These are phyloP conservation scores for Acanthamoeba divionensis DNA, from an alignment of 208 protist genomes.

Conservation along the genomic window DNA sequence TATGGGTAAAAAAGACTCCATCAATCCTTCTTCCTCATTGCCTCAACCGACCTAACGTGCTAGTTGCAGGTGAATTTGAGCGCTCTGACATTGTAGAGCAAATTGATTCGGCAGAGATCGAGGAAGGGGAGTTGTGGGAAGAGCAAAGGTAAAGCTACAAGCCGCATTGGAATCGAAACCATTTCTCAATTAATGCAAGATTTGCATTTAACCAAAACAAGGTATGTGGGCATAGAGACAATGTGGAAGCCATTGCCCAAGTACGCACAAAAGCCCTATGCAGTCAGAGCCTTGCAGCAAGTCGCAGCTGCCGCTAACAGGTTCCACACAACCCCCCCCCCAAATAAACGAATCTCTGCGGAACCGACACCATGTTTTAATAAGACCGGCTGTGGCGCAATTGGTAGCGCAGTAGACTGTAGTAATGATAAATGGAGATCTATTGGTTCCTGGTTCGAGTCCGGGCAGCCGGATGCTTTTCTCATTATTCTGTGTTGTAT, in stretches of 20 bases:
- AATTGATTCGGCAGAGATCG: constrained; percentile 8
- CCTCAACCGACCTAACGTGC: too few relatives aligned
- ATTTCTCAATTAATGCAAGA: too few relatives aligned
- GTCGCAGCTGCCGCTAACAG: neutral
- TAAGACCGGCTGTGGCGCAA: neutral
- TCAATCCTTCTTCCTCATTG: too few relatives aligned
- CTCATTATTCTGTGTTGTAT: neutral
- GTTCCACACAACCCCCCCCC: too few relatives aligned
- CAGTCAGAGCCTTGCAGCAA: constrained; percentile 4
- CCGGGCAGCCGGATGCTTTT: too few relatives aligned
- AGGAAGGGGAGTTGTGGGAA: constrained; percentile 10
- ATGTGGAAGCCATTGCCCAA: constrained; percentile 39
- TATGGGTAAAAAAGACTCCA: neutral
- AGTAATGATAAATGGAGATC: too few relatives aligned
- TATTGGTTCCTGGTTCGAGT: too few relatives aligned
- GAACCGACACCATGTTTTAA: too few relatives aligned
- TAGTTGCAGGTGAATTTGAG: neutral
- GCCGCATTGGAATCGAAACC: too few relatives aligned
- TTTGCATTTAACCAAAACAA: too few relatives aligned
- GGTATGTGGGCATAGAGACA: constrained; percentile 29
- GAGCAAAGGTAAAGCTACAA: neutral
- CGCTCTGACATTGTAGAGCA: neutral
- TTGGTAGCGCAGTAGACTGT: neutral
- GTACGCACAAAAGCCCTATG: constrained; percentile 29
- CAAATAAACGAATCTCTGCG: too few relatives aligned